phyloP scores from a whole-genome alignment of 768 basidiomycete genomes.

The Symmetrospora coprosmae region DNA sequence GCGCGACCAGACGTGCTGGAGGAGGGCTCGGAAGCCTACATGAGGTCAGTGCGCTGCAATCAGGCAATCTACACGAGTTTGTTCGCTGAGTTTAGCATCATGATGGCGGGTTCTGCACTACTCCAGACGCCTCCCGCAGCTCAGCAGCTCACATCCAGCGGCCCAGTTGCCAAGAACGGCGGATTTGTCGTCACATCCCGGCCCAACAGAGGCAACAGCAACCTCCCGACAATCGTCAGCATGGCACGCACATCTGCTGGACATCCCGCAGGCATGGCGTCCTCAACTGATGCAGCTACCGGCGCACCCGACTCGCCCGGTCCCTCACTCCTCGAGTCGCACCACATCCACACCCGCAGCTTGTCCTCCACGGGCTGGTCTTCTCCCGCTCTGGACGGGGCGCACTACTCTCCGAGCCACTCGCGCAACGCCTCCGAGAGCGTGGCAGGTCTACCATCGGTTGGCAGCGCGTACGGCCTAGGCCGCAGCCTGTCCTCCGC shows the following conservation, averaged over 20 bases:
- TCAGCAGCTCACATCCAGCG: neutral
- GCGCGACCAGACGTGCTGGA: neutral
- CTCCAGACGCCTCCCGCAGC: neutral
- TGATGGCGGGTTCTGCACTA: neutral
- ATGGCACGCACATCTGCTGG: neutral
- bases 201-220: neutral
- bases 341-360: neutral
- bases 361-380: neutral
- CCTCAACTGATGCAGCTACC: too few relatives aligned
- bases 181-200: constrained; percentile 18
- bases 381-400: neutral
- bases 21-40: neutral
- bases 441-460: neutral
- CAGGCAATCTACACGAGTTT: neutral
- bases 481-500: neutral
- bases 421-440: constrained; percentile 2
- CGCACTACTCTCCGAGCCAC: neutral
- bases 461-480: neutral
- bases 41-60: neutral
- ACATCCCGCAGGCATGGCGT: neutral
- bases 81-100: neutral
- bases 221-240: neutral
- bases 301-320: too few relatives aligned
- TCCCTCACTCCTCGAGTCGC: too few relatives aligned
- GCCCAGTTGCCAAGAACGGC: neutral